Evolutionary conservation across 495 filamentous ascomycete genomes (phyloP), one percentile per base, ranked within the genome.

Genomic region (Daldinia concentrica): DNA sequence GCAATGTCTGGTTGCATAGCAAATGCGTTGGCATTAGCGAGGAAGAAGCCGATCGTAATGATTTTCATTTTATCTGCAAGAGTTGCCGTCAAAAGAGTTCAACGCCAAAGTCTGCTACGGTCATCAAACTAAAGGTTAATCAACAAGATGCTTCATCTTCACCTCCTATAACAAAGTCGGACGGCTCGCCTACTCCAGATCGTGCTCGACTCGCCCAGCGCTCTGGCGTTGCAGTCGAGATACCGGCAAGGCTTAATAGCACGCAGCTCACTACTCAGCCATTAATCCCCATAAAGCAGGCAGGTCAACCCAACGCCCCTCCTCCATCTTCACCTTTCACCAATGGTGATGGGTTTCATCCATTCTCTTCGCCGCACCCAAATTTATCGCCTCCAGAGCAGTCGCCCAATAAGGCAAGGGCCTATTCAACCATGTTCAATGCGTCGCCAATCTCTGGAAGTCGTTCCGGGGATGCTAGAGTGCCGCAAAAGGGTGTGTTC

Each of bases 1-100:
- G 95, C 84, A 95, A 91, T 76, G 90, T 97, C 19, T 99, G 95
- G 95, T 95, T 98, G 76, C 95, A 98, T 74, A 95, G 92, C 82
- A 90, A 90, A 55, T 99, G 95, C 74, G 88, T 97, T 56, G 91
- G 89, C 32, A 92, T 98, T 64, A 85, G 84, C 11, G 86, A 93
- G 64, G 83, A 85, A 51, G 90, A 92, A 63, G 95, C 93, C 6
- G 93, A 97, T 59, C 83, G 89, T 51, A 92, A 94, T 12, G 91
- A 96, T 71, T 98, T 97, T 76, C 90, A 92, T 61, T 97, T 97
- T 77, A 82, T 97, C 58, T 99, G 95, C 81, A 83, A 83, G 24
- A 87, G 89, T 55, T 99, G 95, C 51, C 88, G 87, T 43, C 89
- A 69, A 89, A 89, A 48, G 83, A 86, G 14, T 87, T 86, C 74